phyloP scores from a whole-genome alignment of 192 early-diverging fungal species.

The Entomortierella parvispora region DNA sequence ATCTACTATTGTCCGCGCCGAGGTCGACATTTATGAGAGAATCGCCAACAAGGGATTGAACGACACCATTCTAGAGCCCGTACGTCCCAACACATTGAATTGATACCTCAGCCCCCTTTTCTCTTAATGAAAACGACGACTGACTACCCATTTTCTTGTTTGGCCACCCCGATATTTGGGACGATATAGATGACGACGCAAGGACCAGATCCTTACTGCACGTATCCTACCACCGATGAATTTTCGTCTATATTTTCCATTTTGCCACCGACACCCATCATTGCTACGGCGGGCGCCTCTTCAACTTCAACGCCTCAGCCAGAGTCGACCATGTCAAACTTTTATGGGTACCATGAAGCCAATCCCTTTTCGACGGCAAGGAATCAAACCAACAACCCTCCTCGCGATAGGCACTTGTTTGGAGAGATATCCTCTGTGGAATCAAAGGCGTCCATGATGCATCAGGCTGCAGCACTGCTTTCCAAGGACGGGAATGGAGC shows the following conservation, averaged over 20 bases:
- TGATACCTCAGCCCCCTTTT: neutral
- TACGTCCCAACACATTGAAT: slow-evolving; percentile 7
- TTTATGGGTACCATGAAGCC: slow-evolving; percentile 44
- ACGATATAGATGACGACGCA: slow-evolving; percentile 57
- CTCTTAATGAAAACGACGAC: neutral
- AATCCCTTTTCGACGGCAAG: slow-evolving; percentile 42
- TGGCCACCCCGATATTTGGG: too few relatives aligned
- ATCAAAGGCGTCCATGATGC: slow-evolving; percentile 22
- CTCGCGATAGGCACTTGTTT: slow-evolving; percentile 39
- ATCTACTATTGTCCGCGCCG: slow-evolving; percentile 54
- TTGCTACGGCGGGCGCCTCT: slow-evolving; percentile 20
- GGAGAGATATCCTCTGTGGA: slow-evolving; percentile 37
- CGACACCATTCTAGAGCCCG: slow-evolving; percentile 59
- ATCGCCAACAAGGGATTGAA: slow-evolving; percentile 59
- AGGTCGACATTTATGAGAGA: slow-evolving; percentile 60
- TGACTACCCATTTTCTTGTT: neutral
- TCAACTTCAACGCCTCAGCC: slow-evolving; percentile 27
- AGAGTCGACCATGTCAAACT: slow-evolving; percentile 28
- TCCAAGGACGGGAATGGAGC: neutral
- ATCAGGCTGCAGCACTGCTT: slow-evolving; percentile 3
- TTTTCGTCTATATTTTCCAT: slow-evolving; percentile 60
- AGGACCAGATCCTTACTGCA: slow-evolving; percentile 59
- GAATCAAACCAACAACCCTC: slow-evolving; percentile 9
- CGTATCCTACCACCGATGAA: slow-evolving; percentile 56
- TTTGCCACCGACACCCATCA: slow-evolving; percentile 56